Evolutionary conservation across 352 stramenopile species (phyloP).

Genomic region (Nothophytophthora sp.): DNA sequence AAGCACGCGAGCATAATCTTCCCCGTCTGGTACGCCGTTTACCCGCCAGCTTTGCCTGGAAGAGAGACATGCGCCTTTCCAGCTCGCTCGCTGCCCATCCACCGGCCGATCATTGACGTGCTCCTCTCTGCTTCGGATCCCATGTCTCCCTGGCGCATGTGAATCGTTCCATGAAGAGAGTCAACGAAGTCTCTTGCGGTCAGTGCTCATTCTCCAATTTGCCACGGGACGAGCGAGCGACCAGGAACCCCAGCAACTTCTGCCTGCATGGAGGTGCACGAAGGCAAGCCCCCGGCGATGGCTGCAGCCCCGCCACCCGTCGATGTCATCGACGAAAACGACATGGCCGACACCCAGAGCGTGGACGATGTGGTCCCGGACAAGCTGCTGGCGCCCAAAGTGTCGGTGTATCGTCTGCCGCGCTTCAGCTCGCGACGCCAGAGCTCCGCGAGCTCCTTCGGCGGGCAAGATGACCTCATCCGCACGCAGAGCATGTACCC

Average conservation of each 20-base stretch:
- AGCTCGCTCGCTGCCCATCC: no score
- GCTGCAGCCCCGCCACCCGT: not conserved
- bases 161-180: not conserved
- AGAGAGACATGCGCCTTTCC: no score
- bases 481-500: constrained; percentile 35
- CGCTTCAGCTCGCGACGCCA: constrained; percentile 31
- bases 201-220: constrained; percentile 8
- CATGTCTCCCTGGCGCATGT: constrained; percentile 1
- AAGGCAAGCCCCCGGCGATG: not conserved
- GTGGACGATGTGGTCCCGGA: constrained; percentile 6
- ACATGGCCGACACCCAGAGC: not conserved
- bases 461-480: constrained; percentile 8
- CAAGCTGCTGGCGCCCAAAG: constrained; percentile 16
- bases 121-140: constrained; percentile 3
- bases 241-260: no score
- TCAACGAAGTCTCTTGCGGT: constrained; percentile 1
- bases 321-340: not conserved
- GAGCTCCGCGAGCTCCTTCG: constrained; percentile 17
- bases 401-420: constrained; percentile 27
- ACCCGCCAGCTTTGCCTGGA: no score
- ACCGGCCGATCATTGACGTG: no score
- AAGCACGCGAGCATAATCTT: no score
- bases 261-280: constrained; percentile 1
- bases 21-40: no score
- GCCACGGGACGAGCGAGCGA: not conserved